These are phyloP conservation scores for Zygoascus flipseniorum DNA, from an alignment of 805 yeast species.

Conservation along the genomic window DNA sequence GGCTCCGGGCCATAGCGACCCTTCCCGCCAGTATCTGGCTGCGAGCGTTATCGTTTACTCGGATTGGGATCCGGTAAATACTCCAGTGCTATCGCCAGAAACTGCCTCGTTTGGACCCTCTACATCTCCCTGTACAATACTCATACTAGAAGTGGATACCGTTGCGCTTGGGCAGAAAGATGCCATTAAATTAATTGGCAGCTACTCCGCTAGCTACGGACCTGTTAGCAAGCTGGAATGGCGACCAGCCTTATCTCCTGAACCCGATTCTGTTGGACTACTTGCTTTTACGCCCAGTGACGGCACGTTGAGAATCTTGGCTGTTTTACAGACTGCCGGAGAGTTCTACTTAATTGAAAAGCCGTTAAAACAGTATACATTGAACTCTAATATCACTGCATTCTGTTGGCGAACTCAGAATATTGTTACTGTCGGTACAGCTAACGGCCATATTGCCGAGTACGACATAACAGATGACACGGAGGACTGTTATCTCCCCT, in stretches of 20 bases:
- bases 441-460: slow-evolving; percentile 54
- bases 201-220: slow-evolving; percentile 29
- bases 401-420: slow-evolving; percentile 40
- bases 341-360: slow-evolving; percentile 3
- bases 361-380: slow-evolving; percentile 10
- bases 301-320: slow-evolving; percentile 46
- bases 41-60: slow-evolving; percentile 37
- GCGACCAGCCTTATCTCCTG: slow-evolving; percentile 22
- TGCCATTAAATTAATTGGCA: slow-evolving; percentile 12
- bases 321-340: slow-evolving; percentile 20
- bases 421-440: slow-evolving; percentile 46
- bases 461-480: slow-evolving; percentile 31
- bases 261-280: slow-evolving; percentile 31
- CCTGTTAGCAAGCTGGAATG: slow-evolving; percentile 17
- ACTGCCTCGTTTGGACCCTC: slow-evolving; percentile 10
- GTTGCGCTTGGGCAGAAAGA: slow-evolving; percentile 6
- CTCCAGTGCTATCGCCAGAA: slow-evolving; percentile 28
- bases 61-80: slow-evolving; percentile 24
- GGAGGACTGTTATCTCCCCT: slow-evolving; percentile 23
- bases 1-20: slow-evolving; percentile 27
- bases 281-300: slow-evolving; percentile 49
- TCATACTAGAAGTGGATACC: slow-evolving; percentile 20
- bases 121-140: slow-evolving; percentile 8
- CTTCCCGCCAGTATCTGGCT: slow-evolving; percentile 39
- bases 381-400: slow-evolving; percentile 33